These are phyloP conservation scores for Pseudogymnoascus sp. DNA, from an alignment of 2,329 filamentous ascomycete species.

Conservation along the genomic window DNA sequence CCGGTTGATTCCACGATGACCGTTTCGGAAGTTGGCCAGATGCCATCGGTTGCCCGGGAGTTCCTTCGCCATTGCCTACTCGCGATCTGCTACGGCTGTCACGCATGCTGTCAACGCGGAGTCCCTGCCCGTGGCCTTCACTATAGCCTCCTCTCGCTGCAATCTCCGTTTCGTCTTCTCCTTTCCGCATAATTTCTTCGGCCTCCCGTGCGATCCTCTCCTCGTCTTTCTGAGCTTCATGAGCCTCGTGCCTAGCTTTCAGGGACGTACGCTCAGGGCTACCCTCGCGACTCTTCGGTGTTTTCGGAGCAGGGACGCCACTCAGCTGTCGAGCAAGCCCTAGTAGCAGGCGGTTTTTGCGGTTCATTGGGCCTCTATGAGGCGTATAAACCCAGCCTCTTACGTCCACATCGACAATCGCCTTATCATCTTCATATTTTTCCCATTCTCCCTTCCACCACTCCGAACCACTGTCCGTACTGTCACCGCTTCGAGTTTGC, in stretches of 20 bases:
- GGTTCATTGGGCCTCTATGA: slow-evolving; percentile 74
- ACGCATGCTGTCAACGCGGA: slow-evolving; percentile 31
- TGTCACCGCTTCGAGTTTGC: slow-evolving; percentile 30
- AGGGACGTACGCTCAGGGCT: slow-evolving; percentile 27
- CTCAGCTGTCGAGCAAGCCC: slow-evolving; percentile 82
- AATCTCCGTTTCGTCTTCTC: slow-evolving; percentile 63
- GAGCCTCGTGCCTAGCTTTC: slow-evolving; percentile 34
- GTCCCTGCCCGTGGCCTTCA: slow-evolving; percentile 50
- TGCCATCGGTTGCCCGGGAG: slow-evolving; percentile 17
- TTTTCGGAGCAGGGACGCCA: slow-evolving; percentile 67
- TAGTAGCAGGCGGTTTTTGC: slow-evolving; percentile 80
- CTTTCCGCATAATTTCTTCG: slow-evolving; percentile 66
- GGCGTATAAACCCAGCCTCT: slow-evolving; percentile 92
- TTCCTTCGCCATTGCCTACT: background rate
- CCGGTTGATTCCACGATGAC: slow-evolving; percentile 32
- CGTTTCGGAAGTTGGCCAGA: slow-evolving; percentile 39
- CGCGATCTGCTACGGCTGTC: slow-evolving; percentile 18
- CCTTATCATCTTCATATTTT: slow-evolving; percentile 71
- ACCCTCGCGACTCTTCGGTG: slow-evolving; percentile 24
- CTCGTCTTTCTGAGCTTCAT: slow-evolving; percentile 48
- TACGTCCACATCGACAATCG: slow-evolving; percentile 88
- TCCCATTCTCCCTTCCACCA: slow-evolving; percentile 79
- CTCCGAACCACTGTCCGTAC: slow-evolving; percentile 54
- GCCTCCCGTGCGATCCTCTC: slow-evolving; percentile 70
- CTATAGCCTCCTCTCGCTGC: slow-evolving; percentile 70